These are phyloP conservation scores for Gastrolobium villosum DNA, from an alignment of 306 rosid species.

Conservation along the genomic window DNA sequence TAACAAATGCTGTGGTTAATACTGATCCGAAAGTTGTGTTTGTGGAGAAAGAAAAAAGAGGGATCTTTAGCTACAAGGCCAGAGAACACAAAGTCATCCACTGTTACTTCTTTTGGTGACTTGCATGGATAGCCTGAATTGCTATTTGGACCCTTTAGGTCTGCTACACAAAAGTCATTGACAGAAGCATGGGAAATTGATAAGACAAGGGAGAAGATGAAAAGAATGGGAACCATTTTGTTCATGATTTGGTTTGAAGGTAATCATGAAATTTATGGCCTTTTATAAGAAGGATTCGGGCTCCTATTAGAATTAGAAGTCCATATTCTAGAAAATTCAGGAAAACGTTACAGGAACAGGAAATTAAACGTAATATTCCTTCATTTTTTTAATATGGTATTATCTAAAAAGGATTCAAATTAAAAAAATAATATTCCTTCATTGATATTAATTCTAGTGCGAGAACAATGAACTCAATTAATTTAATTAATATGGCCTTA, in stretches of 20 bases:
- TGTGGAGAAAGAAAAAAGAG: no score
- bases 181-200: constrained; percentile 43
- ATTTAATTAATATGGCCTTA: no score
- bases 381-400: no score
- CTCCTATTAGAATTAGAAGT: no score
- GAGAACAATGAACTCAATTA: no score
- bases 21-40: constrained; percentile 54
- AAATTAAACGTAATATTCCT: no score
- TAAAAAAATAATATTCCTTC: no score
- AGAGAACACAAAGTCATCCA: constrained; percentile 59
- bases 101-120: constrained; percentile 46
- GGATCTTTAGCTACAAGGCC: constrained; percentile 62
- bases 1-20: constrained; percentile 62
- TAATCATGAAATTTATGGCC: background rate
- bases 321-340: no score
- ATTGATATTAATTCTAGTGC: no score
- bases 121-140: constrained; percentile 67
- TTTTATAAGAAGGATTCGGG: no score
- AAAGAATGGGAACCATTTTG: background rate
- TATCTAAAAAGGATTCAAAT: no score
- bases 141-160: constrained; percentile 54
- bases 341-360: no score
- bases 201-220: constrained; percentile 10
- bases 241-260: background rate
- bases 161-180: constrained; percentile 69